Evolutionary conservation across 2,329 filamentous ascomycete genomes (phyloP).

Genomic region (Cercospora sp.): DNA sequence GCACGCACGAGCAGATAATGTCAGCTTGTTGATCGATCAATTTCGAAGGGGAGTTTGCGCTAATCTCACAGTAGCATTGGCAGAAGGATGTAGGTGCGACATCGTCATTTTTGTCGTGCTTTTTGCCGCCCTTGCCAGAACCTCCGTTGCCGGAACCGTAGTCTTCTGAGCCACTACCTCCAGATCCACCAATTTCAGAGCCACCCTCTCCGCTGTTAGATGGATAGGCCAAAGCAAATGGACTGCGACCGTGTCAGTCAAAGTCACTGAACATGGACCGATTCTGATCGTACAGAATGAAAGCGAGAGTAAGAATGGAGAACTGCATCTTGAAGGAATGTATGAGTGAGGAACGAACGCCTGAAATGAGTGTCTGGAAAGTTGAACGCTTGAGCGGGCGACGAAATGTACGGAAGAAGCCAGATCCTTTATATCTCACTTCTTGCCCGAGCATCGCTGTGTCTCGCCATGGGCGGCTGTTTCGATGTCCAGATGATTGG

Average conservation of each 20-base stretch:
- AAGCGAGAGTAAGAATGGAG: background rate
- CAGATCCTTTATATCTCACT: background rate
- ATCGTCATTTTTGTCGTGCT: background rate
- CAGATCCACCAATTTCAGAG: background rate
- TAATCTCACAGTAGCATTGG: background rate
- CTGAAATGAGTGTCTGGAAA: background rate
- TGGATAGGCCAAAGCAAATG: background rate
- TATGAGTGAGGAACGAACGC: background rate
- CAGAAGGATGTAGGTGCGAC: background rate
- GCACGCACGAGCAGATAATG: background rate
- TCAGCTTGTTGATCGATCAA: background rate
- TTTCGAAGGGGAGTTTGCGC: background rate
- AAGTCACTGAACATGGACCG: background rate
- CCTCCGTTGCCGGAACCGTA: too few relatives aligned
- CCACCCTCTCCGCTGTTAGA: background rate
- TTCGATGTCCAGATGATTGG: background rate
- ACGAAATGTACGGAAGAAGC: background rate
- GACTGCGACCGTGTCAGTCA: background rate
- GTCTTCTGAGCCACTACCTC: background rate
- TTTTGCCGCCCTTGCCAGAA: background rate
- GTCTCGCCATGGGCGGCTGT: background rate
- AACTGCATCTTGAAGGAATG: background rate
- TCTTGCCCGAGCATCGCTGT: background rate
- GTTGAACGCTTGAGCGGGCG: background rate
- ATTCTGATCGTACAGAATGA: background rate